phyloP scores from a whole-genome alignment of 2,329 filamentous ascomycete species.

The Fusarium poae region DNA sequence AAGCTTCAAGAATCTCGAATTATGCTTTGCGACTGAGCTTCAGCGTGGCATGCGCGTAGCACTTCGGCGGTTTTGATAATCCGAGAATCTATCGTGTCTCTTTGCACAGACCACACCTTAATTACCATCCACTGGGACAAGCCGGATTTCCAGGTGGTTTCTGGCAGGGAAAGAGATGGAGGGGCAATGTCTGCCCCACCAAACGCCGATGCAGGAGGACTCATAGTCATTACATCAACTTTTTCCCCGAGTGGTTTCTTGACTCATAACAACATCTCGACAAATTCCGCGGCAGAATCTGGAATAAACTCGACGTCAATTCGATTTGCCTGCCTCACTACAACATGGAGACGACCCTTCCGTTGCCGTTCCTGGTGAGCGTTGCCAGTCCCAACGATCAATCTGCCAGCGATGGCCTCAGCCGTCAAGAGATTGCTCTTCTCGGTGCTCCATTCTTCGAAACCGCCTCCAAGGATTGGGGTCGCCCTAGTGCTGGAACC shows the following conservation, averaged over 20 bases:
- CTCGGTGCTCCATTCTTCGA: conserved; percentile 71
- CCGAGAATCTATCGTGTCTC: conserved; percentile 24
- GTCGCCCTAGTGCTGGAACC: conserved; percentile 64
- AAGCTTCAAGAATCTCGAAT: conserved; percentile 13
- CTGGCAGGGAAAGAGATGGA: conserved; percentile 37
- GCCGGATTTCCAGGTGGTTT: conserved; percentile 35
- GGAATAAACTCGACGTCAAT: conserved; percentile 14
- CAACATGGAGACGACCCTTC: conserved; percentile 73
- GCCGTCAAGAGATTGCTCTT: conserved; percentile 68
- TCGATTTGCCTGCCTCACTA: conserved; percentile 18
- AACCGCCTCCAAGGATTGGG: conserved; percentile 63
- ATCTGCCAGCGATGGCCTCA: conserved; percentile 65
- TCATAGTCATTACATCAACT: conserved; percentile 44
- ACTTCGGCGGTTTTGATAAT: conserved; percentile 40
- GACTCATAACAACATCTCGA: conserved; percentile 41
- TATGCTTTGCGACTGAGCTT: conserved; percentile 17
- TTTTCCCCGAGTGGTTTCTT: conserved; percentile 45
- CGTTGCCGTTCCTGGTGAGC: conserved; percentile 72
- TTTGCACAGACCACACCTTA: conserved; percentile 56
- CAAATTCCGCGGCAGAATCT: conserved; percentile 2
- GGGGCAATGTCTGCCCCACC: conserved; percentile 50
- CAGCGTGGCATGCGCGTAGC: conserved; percentile 21
- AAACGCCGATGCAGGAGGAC: conserved; percentile 51
- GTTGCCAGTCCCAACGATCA: conserved; percentile 65
- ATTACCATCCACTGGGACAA: conserved; percentile 39